Evolutionary conservation across 2,329 filamentous ascomycete species (phyloP).

Genomic region (Fusarium nurragi): DNA sequence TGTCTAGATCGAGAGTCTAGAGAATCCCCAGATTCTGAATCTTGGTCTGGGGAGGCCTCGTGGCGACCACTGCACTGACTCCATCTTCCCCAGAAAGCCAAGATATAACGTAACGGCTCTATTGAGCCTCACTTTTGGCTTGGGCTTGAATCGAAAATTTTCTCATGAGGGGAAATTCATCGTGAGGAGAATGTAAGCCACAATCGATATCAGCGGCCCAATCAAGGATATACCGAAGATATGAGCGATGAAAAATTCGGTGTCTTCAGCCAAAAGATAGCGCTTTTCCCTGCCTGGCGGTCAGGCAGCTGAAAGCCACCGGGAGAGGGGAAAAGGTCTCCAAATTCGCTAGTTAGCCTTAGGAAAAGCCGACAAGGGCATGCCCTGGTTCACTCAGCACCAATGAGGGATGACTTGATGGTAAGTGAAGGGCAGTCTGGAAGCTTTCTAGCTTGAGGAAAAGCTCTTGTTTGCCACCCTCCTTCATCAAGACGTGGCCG

Average conservation of each 20-base stretch:
- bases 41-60: constrained; percentile 25
- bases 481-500: not conserved
- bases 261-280: constrained; percentile 15
- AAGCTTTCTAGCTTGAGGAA: constrained; percentile 39
- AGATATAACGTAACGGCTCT: constrained; percentile 12
- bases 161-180: constrained; percentile 27
- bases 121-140: constrained; percentile 24
- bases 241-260: not conserved
- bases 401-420: constrained; percentile 20
- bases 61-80: constrained; percentile 15
- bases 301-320: constrained; percentile 8
- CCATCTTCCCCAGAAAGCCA: constrained; percentile 39
- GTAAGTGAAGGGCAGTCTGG: constrained; percentile 33
- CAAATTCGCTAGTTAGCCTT: constrained; percentile 13
- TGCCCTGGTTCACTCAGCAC: constrained; percentile 12
- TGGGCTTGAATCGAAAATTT: not conserved
- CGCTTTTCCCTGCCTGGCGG: constrained; percentile 10
- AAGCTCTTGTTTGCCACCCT: constrained; percentile 13
- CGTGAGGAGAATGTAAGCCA: constrained; percentile 28
- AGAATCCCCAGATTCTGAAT: constrained; percentile 28
- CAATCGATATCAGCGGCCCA: constrained; percentile 23
- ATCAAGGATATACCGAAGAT: constrained; percentile 40
- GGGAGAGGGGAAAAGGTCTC: constrained; percentile 24
- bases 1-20: constrained; percentile 33
- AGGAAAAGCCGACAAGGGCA: not conserved